These are phyloP conservation scores for Melanogaster broomeanus DNA, from an alignment of 768 basidiomycete genomes.

Conservation along the genomic window DNA sequence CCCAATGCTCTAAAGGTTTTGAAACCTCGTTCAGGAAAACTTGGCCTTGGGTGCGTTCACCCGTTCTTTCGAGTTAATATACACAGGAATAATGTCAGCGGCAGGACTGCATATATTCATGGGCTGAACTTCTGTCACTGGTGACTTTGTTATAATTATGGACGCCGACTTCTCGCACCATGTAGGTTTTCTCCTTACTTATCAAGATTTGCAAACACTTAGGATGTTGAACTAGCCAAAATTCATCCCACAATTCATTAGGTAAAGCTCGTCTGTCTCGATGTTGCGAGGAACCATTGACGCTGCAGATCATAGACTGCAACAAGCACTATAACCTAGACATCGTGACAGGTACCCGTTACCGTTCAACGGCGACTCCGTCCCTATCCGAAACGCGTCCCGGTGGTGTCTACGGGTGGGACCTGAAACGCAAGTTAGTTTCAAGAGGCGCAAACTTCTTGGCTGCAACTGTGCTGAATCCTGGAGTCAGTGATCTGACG, in stretches of 20 bases:
- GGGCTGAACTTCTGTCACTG: constrained; percentile 86
- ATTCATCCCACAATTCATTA: constrained; percentile 92
- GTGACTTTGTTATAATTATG: constrained; percentile 96
- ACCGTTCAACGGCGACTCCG: constrained; percentile 64
- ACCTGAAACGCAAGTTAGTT: constrained; percentile 85
- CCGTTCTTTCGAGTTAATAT: neutral
- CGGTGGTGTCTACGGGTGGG: constrained; percentile 93
- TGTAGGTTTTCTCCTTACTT: constrained; percentile 47
- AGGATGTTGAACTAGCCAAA: constrained; percentile 64
- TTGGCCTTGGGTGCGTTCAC: constrained; percentile 78
- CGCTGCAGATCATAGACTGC: constrained; percentile 49
- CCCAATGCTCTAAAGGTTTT: constrained; percentile 53
- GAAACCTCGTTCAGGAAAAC: constrained; percentile 86
- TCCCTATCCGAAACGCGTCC: constrained; percentile 58
- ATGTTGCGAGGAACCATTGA: constrained; percentile 4
- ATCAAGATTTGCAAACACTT: neutral
- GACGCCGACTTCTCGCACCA: constrained; percentile 97
- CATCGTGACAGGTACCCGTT: constrained; percentile 92
- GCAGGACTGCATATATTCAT: constrained; percentile 90
- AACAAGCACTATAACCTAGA: constrained; percentile 86
- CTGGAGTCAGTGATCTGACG: constrained; percentile 88
- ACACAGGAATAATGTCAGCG: neutral
- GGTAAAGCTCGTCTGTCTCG: constrained; percentile 39
- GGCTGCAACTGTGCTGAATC: constrained; percentile 80
- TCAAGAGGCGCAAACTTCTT: constrained; percentile 89